Conservation (phyloP, 2,329 filamentous ascomycete genomes). For the Fusarium pseudonygamai region DNA sequence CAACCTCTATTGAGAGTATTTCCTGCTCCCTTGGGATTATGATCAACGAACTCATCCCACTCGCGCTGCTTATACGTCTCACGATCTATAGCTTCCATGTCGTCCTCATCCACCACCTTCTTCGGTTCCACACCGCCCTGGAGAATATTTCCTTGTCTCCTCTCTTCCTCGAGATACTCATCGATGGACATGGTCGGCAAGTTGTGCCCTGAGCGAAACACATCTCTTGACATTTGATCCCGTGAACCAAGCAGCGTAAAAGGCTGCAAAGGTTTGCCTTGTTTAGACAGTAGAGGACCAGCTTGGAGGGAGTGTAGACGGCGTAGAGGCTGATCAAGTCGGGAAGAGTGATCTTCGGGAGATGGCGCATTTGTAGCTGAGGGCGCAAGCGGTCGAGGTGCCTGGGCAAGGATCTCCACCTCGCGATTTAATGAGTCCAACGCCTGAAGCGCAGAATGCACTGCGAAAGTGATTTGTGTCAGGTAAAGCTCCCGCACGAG, state of each 20-base stretch:
- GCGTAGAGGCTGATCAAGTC: slow-evolving; percentile 73
- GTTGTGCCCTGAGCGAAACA: slow-evolving; percentile 92
- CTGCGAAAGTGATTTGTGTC: slow-evolving; percentile 75
- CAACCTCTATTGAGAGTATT: slow-evolving; percentile 84
- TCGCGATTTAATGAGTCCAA: slow-evolving; percentile 91
- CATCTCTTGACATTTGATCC: slow-evolving; percentile 77
- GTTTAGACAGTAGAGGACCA: slow-evolving; percentile 79
- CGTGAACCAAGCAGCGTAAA: slow-evolving; percentile 87
- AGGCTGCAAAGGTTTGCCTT: slow-evolving; percentile 87
- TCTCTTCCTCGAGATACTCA: slow-evolving; percentile 95
- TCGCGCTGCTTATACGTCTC: slow-evolving; percentile 93
- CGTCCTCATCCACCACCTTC: slow-evolving; percentile 86
- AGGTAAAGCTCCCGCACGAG: slow-evolving; percentile 82
- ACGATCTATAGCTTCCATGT: slow-evolving; percentile 84
- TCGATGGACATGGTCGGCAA: slow-evolving; percentile 98
- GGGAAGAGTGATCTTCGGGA: slow-evolving; percentile 66
- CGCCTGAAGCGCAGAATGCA: slow-evolving; percentile 83
- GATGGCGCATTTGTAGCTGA: slow-evolving; percentile 58
- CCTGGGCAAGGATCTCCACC: slow-evolving; percentile 80
- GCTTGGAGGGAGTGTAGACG: slow-evolving; percentile 60
- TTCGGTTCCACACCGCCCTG: slow-evolving; percentile 85
- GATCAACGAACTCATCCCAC: slow-evolving; percentile 95
- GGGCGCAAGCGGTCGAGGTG: slow-evolving; percentile 65
- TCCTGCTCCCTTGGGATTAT: slow-evolving; percentile 84
- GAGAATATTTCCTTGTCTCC: slow-evolving; percentile 83